phyloP scores from a whole-genome alignment of 2,329 filamentous ascomycete genomes.

The Pestalotiopsis sp. region DNA sequence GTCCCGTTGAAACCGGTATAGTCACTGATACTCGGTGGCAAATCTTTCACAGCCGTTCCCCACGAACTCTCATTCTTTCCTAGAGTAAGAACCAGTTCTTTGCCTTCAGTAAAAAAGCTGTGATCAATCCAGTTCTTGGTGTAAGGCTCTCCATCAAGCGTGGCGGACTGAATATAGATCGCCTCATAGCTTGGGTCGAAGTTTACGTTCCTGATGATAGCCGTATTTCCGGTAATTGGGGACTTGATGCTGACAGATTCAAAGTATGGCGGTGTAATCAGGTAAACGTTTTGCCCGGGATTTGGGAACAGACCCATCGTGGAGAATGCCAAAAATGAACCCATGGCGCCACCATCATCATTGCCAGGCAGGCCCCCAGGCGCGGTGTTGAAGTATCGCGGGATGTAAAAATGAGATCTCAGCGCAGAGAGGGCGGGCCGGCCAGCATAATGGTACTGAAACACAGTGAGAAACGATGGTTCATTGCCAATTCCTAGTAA shows the following conservation, averaged over 20 bases:
- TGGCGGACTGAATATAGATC: slow-evolving; percentile 69
- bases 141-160: slow-evolving; percentile 61
- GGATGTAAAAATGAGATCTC: slow-evolving; percentile 68
- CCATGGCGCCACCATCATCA: slow-evolving; percentile 74
- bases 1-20: slow-evolving; percentile 28
- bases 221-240: slow-evolving; percentile 60
- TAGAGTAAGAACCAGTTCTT: slow-evolving; percentile 64
- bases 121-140: slow-evolving; percentile 70
- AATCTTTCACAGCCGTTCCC: slow-evolving; percentile 61
- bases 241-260: slow-evolving; percentile 60
- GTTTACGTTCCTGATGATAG: slow-evolving; percentile 61
- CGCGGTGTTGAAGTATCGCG: slow-evolving; percentile 62
- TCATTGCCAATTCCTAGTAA: slow-evolving; percentile 36
- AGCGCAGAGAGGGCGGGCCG: slow-evolving; percentile 58
- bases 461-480: slow-evolving; percentile 63
- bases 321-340: slow-evolving; percentile 64
- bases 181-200: slow-evolving; percentile 62
- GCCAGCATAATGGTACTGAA: slow-evolving; percentile 71
- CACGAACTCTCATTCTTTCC: slow-evolving; percentile 65
- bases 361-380: slow-evolving; percentile 68
- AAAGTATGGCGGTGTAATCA: slow-evolving; percentile 73
- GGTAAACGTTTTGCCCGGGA: slow-evolving; percentile 60
- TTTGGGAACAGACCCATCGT: slow-evolving; percentile 72
- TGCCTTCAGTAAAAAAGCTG: slow-evolving; percentile 68
- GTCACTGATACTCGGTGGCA: slow-evolving; percentile 61